A percentile compares a stretch with the other conserved stretches of the same genome.
These are phyloP conservation scores for Geotrichum klebahnii DNA, from an alignment of 1,139 yeast genomes.

Conservation along the genomic window DNA sequence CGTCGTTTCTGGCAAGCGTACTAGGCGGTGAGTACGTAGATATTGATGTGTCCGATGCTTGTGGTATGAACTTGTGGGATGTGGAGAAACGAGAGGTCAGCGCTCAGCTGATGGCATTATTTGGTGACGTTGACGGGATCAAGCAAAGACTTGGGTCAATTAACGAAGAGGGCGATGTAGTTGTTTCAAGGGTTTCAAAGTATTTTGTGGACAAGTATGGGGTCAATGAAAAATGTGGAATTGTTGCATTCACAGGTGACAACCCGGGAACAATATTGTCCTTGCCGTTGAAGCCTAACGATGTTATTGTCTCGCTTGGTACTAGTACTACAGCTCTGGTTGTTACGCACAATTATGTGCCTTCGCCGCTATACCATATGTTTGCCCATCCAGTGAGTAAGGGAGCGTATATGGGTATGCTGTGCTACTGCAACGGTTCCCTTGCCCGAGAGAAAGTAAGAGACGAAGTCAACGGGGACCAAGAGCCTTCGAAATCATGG, in stretches of 20 bases:
- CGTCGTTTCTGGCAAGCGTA: conserved; percentile 72
- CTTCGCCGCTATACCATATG: conserved; percentile 78
- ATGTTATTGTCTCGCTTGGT: conserved; percentile 76
- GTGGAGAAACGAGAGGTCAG: conserved; percentile 52
- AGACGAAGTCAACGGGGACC: conserved; percentile 51
- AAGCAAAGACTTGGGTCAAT: conserved; percentile 26
- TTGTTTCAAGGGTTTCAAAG: conserved; percentile 25
- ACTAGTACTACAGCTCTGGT: conserved; percentile 84
- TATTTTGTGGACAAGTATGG: conserved; percentile 68
- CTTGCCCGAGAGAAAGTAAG: conserved; percentile 77
- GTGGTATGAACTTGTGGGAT: conserved; percentile 88
- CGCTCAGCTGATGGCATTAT: conserved; percentile 46
- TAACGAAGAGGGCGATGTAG: conserved; percentile 42
- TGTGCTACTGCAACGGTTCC: conserved; percentile 89
- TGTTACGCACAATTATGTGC: conserved; percentile 70
- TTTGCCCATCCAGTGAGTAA: conserved; percentile 82
- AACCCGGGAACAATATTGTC: conserved; percentile 85
- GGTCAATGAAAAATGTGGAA: conserved; percentile 46
- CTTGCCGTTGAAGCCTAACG: conserved; percentile 70
- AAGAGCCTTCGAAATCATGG: conserved; percentile 49
- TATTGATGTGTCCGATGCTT: conserved; percentile 80
- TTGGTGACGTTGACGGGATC: conserved; percentile 34
- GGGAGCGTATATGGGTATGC: conserved; percentile 85
- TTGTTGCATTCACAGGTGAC: conserved; percentile 78
- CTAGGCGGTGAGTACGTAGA: conserved; percentile 60